Base-by-base conservation (phyloP, 1,284 basidiomycete genomes). In the Cryptococcus sp. region DNA sequence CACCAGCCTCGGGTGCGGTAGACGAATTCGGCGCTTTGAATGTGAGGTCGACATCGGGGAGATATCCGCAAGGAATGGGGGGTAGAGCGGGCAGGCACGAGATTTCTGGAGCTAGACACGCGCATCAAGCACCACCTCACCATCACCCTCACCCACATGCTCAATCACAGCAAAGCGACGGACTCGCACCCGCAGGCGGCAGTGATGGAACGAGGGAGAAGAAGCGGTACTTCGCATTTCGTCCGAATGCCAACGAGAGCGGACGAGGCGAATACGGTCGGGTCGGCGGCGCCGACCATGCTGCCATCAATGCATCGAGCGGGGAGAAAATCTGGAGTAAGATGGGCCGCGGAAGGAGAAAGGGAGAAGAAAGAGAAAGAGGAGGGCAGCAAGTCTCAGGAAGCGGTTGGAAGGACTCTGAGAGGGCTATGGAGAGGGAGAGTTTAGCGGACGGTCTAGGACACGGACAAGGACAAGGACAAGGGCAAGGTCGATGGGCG, bases 161-260 rank as follows among this genome's bases (percentile, higher is more conserved):
- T 22, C 20, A 53, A 11, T 45, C 23, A 10, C 54, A 47, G 25
- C 47, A 35, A 7, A 6, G 35, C 23, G 19, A 38, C n/a, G 50
- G 42, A 48, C 35, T 52, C 31, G 31, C 8, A 20, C 44, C 44
- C 23, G 22, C 41, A 1, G 42, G 42, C 17, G 23, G 20, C 7
- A n/a, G 40, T 35, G 44, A 35, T 31, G 48, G 38, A 5, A 13
- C 13, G 6, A 31, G 39, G 13, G 54, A 62, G 48, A 62, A 62
- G 50, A 62, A 62, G 45, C 19, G 52, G 13, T 59, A 59, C 38
- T 57, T 59, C 46, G 48, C 52, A n/a, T 57, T 57, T 48, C 25
- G 48, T 16, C 23, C n/a, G 16, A 40, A 31, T 8, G 47, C 40
- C 31, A 20, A 50, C 45, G 51, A 20, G 4, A 47, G 56, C 7